Evolutionary conservation across 2,329 filamentous ascomycete species (phyloP).

Genomic region (Calonectria henricotiae): DNA sequence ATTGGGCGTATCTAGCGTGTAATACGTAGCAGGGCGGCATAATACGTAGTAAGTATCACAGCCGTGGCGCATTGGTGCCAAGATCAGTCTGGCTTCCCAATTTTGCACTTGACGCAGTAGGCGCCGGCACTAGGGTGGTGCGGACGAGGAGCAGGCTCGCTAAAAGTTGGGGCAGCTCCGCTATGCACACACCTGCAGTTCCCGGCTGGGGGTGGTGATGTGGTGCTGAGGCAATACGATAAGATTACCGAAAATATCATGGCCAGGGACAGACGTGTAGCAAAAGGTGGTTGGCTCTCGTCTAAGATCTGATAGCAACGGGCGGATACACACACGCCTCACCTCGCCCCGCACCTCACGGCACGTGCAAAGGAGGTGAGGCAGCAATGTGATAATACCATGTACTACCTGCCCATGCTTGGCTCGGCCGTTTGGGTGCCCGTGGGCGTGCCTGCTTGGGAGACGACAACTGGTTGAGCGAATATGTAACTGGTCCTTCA

Average conservation of each 20-base stretch:
- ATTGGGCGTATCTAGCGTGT: slow-evolving; percentile 8
- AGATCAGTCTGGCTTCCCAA: slow-evolving; percentile 9
- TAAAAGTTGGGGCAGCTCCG: slow-evolving; percentile 9
- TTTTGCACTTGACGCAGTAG: slow-evolving; percentile 29
- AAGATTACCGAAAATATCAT: slow-evolving; percentile 20
- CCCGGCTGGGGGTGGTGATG: neutral
- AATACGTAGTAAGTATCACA: neutral
- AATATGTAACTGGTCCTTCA: neutral
- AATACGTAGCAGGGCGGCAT: slow-evolving; percentile 21
- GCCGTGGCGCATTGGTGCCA: slow-evolving; percentile 8
- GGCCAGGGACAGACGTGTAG: neutral
- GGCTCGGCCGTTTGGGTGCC: neutral
- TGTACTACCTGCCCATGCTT: neutral
- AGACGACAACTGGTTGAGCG: slow-evolving; percentile 18
- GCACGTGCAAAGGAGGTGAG: neutral
- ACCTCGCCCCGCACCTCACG: neutral
- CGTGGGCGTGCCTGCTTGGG: slow-evolving; percentile 4
- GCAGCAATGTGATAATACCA: slow-evolving; percentile 10
- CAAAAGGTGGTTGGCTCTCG: neutral
- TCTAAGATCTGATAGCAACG: slow-evolving; percentile 13
- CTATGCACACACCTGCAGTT: slow-evolving; percentile 21
- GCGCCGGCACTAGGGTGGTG: slow-evolving; percentile 3
- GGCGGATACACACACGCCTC: slow-evolving; percentile 12
- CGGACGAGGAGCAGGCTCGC: neutral
- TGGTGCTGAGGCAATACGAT: slow-evolving; percentile 9